phyloP scores from a whole-genome alignment of 495 filamentous ascomycete species.

The Sordaria brevicollis region DNA sequence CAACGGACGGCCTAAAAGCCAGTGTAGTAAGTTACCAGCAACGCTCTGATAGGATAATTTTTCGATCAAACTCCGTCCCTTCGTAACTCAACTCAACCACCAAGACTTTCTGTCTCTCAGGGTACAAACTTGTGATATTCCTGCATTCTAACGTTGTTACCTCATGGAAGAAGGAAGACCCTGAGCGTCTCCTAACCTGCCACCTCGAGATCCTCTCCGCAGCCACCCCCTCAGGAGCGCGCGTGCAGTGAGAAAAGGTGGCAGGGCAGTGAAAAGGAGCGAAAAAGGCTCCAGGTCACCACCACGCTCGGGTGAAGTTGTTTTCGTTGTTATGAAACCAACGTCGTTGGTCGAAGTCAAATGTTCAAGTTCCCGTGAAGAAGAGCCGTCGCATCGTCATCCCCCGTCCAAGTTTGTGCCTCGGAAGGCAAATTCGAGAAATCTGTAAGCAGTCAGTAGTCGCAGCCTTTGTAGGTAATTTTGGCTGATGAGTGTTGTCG shows the following conservation, averaged over 20 bases:
- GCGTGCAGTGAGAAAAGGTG: not conserved
- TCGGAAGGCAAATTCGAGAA: not conserved
- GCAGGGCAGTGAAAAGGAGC: not conserved
- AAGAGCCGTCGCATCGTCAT: not conserved
- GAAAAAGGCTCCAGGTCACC: not conserved
- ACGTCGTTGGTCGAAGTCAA: not conserved
- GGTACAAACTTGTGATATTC: not conserved
- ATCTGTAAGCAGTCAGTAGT: constrained; percentile 1
- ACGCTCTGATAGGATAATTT: no score
- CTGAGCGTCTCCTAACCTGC: not conserved
- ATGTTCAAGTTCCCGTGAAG: not conserved
- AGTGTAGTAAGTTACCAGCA: no score
- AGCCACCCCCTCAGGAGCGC: not conserved
- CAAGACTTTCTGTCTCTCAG: no score
- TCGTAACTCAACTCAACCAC: no score
- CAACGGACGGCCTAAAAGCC: no score
- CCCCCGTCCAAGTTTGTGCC: not conserved
- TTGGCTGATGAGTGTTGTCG: not conserved
- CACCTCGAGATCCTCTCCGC: not conserved
- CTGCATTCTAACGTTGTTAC: no score
- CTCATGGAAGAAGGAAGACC: no score
- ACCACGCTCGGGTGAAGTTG: not conserved
- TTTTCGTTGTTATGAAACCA: not conserved
- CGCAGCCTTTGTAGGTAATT: not conserved
- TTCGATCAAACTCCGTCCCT: no score